Evolutionary conservation across 2,329 filamentous ascomycete genomes (phyloP).

Genomic region (Colletotrichum sp.): DNA sequence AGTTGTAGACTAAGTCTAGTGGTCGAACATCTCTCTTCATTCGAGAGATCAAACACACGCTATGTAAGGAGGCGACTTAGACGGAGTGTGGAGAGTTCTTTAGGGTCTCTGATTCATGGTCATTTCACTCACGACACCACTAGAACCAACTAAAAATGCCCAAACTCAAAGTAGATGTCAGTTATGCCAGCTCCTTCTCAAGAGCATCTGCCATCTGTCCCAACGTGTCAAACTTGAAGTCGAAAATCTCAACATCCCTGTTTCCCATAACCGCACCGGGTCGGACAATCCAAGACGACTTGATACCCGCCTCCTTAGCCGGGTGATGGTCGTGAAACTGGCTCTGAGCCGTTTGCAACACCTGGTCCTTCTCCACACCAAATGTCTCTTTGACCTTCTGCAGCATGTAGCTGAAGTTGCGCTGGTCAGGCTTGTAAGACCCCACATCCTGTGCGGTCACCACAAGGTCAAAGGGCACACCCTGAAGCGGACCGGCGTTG

Average conservation of each 20-base stretch:
- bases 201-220: slow-evolving; percentile 65
- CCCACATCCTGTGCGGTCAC: slow-evolving; percentile 76
- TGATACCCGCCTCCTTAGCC: slow-evolving; percentile 62
- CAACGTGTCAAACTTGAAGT: slow-evolving; percentile 64
- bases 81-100: background rate
- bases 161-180: no score
- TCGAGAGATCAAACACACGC: background rate
- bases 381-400: slow-evolving; percentile 57
- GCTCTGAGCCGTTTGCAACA: slow-evolving; percentile 73
- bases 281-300: slow-evolving; percentile 66
- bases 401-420: slow-evolving; percentile 72
- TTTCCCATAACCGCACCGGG: slow-evolving; percentile 44
- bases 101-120: background rate
- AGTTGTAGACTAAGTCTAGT: background rate
- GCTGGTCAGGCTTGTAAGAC: slow-evolving; percentile 70
- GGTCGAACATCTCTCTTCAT: background rate
- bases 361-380: slow-evolving; percentile 56
- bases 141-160: background rate
- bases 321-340: slow-evolving; percentile 74
- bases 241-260: slow-evolving; percentile 45
- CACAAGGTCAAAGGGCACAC: slow-evolving; percentile 62
- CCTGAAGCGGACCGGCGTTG: slow-evolving; percentile 50
- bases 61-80: background rate
- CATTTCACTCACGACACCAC: background rate
- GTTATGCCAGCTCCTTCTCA: slow-evolving; percentile 36